These are phyloP conservation scores for Amanita muscaria DNA, from an alignment of 768 basidiomycete genomes.

Conservation along the genomic window DNA sequence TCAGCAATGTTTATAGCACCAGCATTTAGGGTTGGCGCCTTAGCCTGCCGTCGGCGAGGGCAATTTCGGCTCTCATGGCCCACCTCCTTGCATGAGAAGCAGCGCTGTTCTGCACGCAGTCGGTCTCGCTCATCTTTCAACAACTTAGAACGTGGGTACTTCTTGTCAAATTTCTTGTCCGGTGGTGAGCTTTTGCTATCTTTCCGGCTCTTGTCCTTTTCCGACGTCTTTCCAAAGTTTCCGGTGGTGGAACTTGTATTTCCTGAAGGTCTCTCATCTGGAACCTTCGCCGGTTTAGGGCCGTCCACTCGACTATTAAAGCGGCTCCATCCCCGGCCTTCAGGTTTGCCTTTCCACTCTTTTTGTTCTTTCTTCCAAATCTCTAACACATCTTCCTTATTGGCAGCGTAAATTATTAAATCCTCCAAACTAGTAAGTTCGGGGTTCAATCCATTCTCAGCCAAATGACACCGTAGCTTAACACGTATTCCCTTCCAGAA, in stretches of 20 bases:
- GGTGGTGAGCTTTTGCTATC: too few relatives aligned
- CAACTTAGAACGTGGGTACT: background rate
- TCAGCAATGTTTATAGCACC: background rate
- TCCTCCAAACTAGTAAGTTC: slow-evolving; percentile 17
- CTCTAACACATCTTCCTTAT: slow-evolving; percentile 17
- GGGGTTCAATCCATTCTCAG: slow-evolving; percentile 20
- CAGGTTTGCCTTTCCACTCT: background rate
- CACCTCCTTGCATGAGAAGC: slow-evolving; percentile 15
- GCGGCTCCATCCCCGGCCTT: background rate
- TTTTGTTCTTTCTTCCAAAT: background rate
- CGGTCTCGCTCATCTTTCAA: slow-evolving; percentile 12
- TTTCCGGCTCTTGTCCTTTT: background rate
- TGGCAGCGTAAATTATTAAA: slow-evolving; percentile 20
- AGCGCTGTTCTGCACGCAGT: slow-evolving; percentile 12
- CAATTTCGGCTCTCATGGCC: slow-evolving; percentile 18
- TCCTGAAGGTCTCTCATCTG: background rate
- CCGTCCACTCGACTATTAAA: background rate
- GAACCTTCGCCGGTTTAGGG: background rate
- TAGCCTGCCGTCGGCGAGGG: slow-evolving; percentile 9
- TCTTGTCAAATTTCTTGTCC: background rate
- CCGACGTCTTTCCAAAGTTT: background rate
- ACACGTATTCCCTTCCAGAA: slow-evolving; percentile 26
- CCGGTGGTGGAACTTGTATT: background rate
- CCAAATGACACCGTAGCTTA: slow-evolving; percentile 20
- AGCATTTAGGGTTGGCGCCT: slow-evolving; percentile 7